These are phyloP conservation scores for Tulasnella sp. DNA, from an alignment of 768 basidiomycete genomes.

Conservation along the genomic window DNA sequence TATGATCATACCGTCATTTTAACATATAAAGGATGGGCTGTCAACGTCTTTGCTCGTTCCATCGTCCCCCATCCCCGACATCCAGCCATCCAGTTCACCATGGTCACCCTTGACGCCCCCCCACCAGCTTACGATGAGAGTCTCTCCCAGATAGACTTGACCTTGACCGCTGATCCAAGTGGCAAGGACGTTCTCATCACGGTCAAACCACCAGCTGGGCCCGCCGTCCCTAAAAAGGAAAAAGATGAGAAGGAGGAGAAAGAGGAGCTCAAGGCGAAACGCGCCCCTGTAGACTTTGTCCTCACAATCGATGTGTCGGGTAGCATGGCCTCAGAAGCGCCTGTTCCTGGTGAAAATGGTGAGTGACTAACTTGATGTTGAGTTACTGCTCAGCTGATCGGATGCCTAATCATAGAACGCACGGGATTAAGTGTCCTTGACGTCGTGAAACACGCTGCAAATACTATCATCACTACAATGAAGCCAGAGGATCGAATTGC, in stretches of 20 bases:
- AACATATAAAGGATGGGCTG: no score
- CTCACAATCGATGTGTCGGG: slow-evolving; percentile 36
- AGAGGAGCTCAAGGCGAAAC: background rate
- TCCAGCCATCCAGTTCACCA: background rate
- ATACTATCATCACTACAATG: slow-evolving; percentile 35
- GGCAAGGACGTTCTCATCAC: slow-evolving; percentile 29
- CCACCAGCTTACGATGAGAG: slow-evolving; percentile 1
- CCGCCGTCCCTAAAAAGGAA: background rate
- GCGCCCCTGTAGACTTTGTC: slow-evolving; percentile 36
- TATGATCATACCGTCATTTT: no score
- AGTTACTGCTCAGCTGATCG: background rate
- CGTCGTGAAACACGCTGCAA: slow-evolving; percentile 37
- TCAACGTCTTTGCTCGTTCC: no score
- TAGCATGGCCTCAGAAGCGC: slow-evolving; percentile 33
- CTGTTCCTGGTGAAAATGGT: slow-evolving; percentile 35
- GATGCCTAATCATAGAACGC: background rate
- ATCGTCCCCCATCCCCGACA: background rate
- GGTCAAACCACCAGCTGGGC: slow-evolving; percentile 6
- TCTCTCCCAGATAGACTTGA: background rate
- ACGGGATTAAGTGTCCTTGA: slow-evolving; percentile 35
- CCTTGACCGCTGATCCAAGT: slow-evolving; percentile 1
- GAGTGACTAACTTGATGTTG: background rate
- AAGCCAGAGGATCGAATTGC: slow-evolving; percentile 34
- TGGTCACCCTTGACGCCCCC: background rate
- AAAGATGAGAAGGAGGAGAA: slow-evolving; percentile 4